Evolutionary conservation across 148 eudicot species (phyloP).

Genomic region (Cornus kousa): DNA sequence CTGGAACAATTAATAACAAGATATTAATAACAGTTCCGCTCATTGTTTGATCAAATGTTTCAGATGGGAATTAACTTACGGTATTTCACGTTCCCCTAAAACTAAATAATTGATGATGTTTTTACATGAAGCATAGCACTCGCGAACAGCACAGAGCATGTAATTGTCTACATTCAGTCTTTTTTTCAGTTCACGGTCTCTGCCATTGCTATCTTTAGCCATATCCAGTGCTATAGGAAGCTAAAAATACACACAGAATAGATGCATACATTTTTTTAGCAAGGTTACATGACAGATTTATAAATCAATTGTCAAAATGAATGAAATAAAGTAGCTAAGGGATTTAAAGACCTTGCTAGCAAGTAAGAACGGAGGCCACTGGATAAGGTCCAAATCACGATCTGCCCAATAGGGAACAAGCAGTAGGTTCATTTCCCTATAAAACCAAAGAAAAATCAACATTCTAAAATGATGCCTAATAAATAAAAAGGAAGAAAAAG

Average conservation of each 20-base stretch:
- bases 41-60: background rate
- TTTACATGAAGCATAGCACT: conserved; percentile 63
- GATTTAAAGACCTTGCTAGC: conserved; percentile 55
- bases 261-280: background rate
- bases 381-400: conserved; percentile 50
- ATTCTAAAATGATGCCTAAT: background rate
- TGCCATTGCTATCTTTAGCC: conserved; percentile 63
- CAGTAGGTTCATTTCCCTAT: conserved; percentile 58
- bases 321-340: background rate
- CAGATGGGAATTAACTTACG: conserved; percentile 39
- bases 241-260: conserved; percentile 25
- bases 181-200: conserved; percentile 52
- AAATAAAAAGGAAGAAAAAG: background rate
- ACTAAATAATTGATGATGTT: conserved; percentile 55
- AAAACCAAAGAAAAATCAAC: background rate
- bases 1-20: conserved; percentile 26
- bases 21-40: background rate
- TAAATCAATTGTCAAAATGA: background rate
- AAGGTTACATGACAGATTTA: background rate
- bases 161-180: conserved; percentile 45
- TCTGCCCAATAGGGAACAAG: conserved; percentile 67
- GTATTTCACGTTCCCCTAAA: conserved; percentile 52
- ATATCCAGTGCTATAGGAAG: conserved; percentile 73
- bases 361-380: conserved; percentile 76
- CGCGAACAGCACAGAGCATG: conserved; percentile 55